Conservation (phyloP, 345 rosid species). For the Atalantia buxifolia region DNA sequence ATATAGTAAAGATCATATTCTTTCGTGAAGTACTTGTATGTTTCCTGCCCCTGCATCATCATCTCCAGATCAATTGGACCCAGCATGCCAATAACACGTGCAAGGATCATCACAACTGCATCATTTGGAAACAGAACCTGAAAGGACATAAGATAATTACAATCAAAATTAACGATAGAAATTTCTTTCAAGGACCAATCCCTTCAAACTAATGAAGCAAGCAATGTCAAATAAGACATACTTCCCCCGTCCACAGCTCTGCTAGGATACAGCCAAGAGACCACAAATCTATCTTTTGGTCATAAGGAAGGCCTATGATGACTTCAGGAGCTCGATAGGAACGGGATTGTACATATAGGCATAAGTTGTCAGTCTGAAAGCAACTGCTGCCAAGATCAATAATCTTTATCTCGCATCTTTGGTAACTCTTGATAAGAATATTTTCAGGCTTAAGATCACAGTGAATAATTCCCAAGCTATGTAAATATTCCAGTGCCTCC, state of each 20-base stretch:
- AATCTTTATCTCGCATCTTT: constrained; percentile 69
- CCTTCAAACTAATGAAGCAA: neutral
- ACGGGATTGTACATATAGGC: constrained; percentile 88
- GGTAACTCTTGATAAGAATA: constrained; percentile 80
- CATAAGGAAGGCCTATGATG: constrained; percentile 85
- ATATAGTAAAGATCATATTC: constrained; percentile 65
- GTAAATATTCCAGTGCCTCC: constrained; percentile 86
- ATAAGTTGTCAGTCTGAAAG: constrained; percentile 73
- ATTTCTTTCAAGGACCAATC: neutral
- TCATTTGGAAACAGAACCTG: constrained; percentile 93
- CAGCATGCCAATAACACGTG: constrained; percentile 63
- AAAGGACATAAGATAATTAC: neutral
- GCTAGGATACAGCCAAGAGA: constrained; percentile 95
- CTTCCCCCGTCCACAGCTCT: constrained; percentile 91
- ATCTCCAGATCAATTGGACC: constrained; percentile 81
- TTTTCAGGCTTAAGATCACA: constrained; percentile 98
- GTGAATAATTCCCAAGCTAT: constrained; percentile 82
- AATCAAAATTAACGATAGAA: constrained; percentile 3
- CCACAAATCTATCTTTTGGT: constrained; percentile 90
- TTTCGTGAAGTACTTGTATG: constrained; percentile 78
- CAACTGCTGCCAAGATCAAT: constrained; percentile 99
- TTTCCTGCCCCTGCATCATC: constrained; percentile 77
- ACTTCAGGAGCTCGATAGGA: constrained; percentile 99
- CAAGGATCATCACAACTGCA: constrained; percentile 71
- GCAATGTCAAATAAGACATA: constrained; percentile 29